These are phyloP conservation scores for Trypanosoma vivax DNA, from an alignment of 208 protist genomes.

Conservation along the genomic window DNA sequence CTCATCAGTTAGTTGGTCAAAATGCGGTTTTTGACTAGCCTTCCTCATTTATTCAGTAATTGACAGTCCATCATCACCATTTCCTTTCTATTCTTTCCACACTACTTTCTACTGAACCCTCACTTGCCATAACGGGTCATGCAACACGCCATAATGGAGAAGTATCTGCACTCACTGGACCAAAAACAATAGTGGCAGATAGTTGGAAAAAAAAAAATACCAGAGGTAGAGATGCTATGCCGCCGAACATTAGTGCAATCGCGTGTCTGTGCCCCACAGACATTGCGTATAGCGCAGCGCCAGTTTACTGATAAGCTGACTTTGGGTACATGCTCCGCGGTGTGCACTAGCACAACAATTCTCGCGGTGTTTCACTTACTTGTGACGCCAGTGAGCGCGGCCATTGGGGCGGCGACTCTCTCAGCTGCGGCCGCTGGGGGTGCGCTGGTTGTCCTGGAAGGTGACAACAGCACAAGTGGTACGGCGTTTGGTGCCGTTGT, in stretches of 20 bases:
- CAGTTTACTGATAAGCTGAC: slow-evolving; percentile 75
- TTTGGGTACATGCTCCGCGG: slow-evolving; percentile 53
- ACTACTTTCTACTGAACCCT: too few species aligned
- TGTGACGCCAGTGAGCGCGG: slow-evolving; percentile 60
- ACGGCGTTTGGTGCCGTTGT: slow-evolving; percentile 74
- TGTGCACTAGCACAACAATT: slow-evolving; percentile 57
- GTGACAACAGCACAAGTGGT: slow-evolving; percentile 52
- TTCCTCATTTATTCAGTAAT: too few species aligned
- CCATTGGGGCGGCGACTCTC: slow-evolving; percentile 54
- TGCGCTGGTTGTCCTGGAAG: slow-evolving; percentile 68
- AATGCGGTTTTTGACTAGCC: too few species aligned
- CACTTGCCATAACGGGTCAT: too few species aligned
- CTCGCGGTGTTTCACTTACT: slow-evolving; percentile 79
- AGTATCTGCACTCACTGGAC: too few species aligned
- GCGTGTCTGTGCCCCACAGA: neutral
- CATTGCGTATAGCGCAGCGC: slow-evolving; percentile 22
- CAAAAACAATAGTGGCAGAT: too few species aligned
- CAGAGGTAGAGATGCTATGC: slow-evolving; percentile 19
- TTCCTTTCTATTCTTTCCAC: too few species aligned
- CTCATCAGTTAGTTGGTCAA: too few species aligned
- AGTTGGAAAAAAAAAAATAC: neutral
- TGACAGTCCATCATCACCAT: too few species aligned
- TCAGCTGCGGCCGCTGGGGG: slow-evolving; percentile 59
- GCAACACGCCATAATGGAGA: too few species aligned
- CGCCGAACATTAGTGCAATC: slow-evolving; percentile 6